These are phyloP conservation scores for Colletotrichum sidae DNA, from an alignment of 2,329 filamentous ascomycete genomes.

Conservation along the genomic window DNA sequence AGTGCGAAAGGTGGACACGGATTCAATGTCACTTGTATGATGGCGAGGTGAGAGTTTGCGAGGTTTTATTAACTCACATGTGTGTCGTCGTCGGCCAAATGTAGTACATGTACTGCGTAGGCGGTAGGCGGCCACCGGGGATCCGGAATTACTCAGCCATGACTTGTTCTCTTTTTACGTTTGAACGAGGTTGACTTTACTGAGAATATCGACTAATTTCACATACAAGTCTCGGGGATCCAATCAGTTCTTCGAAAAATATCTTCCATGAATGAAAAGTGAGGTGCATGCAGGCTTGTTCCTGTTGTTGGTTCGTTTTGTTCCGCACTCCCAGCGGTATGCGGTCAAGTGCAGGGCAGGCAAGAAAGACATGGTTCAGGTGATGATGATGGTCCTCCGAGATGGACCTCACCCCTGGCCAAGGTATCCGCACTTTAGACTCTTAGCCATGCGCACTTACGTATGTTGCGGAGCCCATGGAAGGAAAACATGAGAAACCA, in stretches of 20 bases:
- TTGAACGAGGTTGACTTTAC: too few species aligned
- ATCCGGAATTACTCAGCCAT: too few species aligned
- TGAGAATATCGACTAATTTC: too few species aligned
- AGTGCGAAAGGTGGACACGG: background rate
- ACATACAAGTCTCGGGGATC: too few species aligned
- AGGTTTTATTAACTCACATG: background rate
- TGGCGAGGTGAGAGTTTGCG: constrained; percentile 7
- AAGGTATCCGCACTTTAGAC: constrained; percentile 35
- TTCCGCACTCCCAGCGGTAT: constrained; percentile 1
- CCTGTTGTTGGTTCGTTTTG: constrained; percentile 22
- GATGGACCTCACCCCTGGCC: constrained; percentile 22
- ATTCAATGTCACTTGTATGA: background rate
- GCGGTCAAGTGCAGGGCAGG: constrained; percentile 7
- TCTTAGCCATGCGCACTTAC: constrained; percentile 26
- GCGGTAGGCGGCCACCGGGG: too few species aligned
- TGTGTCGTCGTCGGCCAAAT: too few species aligned
- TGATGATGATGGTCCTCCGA: constrained; percentile 1
- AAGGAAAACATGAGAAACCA: constrained; percentile 8
- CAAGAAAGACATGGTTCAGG: constrained; percentile 6
- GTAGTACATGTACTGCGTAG: too few species aligned
- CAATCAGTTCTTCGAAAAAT: too few species aligned
- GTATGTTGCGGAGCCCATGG: constrained; percentile 25
- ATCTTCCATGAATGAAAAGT: too few species aligned
- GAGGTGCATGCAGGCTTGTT: background rate
- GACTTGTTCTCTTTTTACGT: too few species aligned